A percentile compares a stretch with the other conserved stretches of the same genome.
Evolutionary conservation across 139 green algal genomes (phyloP).

Genomic region (Trebouxia sp.): DNA sequence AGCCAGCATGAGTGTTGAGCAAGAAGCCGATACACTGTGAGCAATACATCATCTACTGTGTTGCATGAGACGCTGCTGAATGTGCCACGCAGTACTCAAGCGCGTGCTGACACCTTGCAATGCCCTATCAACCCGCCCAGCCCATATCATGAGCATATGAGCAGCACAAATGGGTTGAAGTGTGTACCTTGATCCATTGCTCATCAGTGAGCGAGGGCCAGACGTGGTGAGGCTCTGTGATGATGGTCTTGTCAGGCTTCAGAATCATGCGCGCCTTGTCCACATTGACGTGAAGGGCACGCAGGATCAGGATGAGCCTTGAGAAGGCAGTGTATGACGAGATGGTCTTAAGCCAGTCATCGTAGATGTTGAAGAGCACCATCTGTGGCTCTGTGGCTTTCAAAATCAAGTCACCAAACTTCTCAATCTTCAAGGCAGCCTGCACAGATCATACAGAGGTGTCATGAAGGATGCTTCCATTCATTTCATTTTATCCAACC

Average conservation of each 20-base stretch:
- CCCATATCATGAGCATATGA: too few species aligned
- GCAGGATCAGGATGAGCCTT: conserved; percentile 96
- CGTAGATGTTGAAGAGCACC: conserved; percentile 99
- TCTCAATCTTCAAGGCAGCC: conserved; percentile 84
- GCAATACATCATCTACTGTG: too few species aligned
- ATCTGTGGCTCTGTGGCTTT: conserved; percentile 97
- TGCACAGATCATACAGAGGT: not conserved
- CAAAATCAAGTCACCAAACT: conserved; percentile 98
- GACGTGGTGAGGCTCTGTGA: conserved; percentile 98
- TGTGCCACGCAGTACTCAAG: too few species aligned
- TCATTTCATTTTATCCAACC: too few species aligned
- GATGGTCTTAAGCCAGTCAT: conserved; percentile 99
- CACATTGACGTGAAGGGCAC: conserved; percentile 97
- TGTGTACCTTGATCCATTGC: conserved; percentile 97
- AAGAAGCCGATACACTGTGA: too few species aligned
- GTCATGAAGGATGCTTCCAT: too few species aligned
- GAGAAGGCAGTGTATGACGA: conserved; percentile 98
- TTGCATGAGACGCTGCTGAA: too few species aligned
- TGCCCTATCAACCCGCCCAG: too few species aligned
- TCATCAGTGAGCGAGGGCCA: conserved; percentile 98
- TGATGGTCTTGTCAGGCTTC: conserved; percentile 91
- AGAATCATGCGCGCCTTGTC: conserved; percentile 99
- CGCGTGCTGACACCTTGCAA: too few species aligned
- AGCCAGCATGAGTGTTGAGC: too few species aligned
- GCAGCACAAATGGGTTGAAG: too few species aligned